Evolutionary conservation across 2,329 filamentous ascomycete genomes (phyloP).

Genomic region (Allantophomopsis lycopodina): DNA sequence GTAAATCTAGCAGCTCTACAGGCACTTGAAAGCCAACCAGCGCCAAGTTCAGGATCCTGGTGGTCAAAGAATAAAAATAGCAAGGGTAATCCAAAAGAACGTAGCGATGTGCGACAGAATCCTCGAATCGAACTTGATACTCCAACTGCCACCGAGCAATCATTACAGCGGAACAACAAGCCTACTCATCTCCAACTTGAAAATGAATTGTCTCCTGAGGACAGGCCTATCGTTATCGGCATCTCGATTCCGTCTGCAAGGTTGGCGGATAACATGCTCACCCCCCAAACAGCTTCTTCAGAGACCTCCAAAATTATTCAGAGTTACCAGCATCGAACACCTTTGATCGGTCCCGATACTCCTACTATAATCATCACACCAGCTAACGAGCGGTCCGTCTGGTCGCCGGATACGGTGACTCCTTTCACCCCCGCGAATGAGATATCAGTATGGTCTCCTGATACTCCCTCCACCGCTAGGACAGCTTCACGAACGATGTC

Average conservation of each 20-base stretch:
- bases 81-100: conserved; percentile 5
- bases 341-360: conserved; percentile 17
- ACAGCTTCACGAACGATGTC: conserved; percentile 6
- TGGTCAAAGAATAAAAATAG: conserved; percentile 9
- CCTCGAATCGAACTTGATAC: background rate
- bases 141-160: background rate
- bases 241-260: conserved; percentile 47
- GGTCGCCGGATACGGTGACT: conserved; percentile 13
- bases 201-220: conserved; percentile 48
- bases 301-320: conserved; percentile 10
- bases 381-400: conserved; percentile 23
- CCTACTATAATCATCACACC: conserved; percentile 39
- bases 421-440: conserved; percentile 3
- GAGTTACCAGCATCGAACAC: conserved; percentile 10
- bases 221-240: conserved; percentile 61
- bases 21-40: conserved; percentile 32
- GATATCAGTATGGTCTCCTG: too few relatives aligned
- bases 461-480: too few relatives aligned
- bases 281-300: conserved; percentile 27
- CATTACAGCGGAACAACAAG: conserved; percentile 1
- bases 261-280: conserved; percentile 29
- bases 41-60: conserved; percentile 13
- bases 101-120: background rate
- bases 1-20: conserved; percentile 44
- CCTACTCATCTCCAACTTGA: conserved; percentile 4